Conservation (phyloP, 768 basidiomycete genomes). For the Sarcodon aspratus region DNA sequence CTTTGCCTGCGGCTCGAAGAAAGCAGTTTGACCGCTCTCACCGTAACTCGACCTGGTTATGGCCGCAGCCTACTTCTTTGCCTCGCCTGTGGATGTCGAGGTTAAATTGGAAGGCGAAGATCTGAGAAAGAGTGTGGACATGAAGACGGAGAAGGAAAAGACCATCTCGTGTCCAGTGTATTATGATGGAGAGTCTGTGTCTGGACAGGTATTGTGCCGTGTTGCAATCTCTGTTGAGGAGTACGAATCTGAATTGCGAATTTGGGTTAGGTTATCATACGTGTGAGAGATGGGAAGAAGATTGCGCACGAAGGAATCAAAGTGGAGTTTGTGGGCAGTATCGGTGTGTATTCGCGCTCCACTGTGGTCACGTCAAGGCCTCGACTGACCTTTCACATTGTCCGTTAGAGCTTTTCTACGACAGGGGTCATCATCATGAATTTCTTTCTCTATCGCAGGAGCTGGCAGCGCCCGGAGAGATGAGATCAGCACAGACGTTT, state of each 20-base stretch:
- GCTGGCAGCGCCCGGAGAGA: constrained; percentile 89
- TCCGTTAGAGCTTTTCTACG: constrained; percentile 77
- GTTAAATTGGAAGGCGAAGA: constrained; percentile 84
- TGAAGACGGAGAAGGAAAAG: constrained; percentile 85
- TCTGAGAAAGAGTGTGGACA: constrained; percentile 76
- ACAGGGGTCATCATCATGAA: constrained; percentile 96
- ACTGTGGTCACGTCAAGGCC: not conserved
- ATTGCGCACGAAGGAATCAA: constrained; percentile 94
- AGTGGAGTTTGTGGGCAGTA: constrained; percentile 94
- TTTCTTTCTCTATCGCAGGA: constrained; percentile 95
- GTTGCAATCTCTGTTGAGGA: not conserved
- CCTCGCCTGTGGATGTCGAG: constrained; percentile 84
- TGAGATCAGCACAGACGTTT: constrained; percentile 92
- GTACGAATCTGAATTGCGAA: not conserved
- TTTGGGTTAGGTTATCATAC: constrained; percentile 56
- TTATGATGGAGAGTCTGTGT: constrained; percentile 90
- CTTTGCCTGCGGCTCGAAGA: too few relatives aligned
- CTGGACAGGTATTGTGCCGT: constrained; percentile 59
- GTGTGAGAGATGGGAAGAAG: constrained; percentile 92
- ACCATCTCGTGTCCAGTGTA: constrained; percentile 81
- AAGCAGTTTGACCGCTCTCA: too few relatives aligned
- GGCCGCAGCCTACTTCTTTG: constrained; percentile 78
- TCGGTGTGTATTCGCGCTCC: constrained; percentile 43
- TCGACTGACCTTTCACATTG: not conserved
- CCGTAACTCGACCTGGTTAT: not conserved